Base-by-base conservation (phyloP, 352 stramenopile species). In the Globisporangium emineosum region DNA sequence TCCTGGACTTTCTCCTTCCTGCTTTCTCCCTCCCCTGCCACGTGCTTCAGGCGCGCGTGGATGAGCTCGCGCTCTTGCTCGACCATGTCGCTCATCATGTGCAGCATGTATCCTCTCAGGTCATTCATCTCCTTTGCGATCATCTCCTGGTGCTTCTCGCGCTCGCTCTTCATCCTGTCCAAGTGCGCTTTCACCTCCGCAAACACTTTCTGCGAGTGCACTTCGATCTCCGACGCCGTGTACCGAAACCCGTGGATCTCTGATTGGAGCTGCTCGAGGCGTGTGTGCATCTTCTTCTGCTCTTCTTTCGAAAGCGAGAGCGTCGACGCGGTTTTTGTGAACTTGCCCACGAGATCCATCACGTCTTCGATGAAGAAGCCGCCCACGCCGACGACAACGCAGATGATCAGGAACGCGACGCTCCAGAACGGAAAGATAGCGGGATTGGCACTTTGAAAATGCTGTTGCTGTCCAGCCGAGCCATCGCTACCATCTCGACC, bases 101-200 rank as follows among this genome's bases (percentile, higher is more conserved):
- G 58, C 17, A 85, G 60, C 50, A 89, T 75, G n/a, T 84, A 76
- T 3, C 61, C 58, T 25, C 81, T 76, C 40, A 91, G 56, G 35
- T 79, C 66, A 69, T 81, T 72, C 81, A 91, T 91, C 63, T 91
- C 81, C n/a, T 64, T 73, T 10, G 78, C 57, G 64, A 91, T 79
- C 62, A 79, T 77, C n/a, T 79, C 45, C 53, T 89, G 79, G 62
- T 91, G 78, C 45, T 68, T 72, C 64, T 82, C 70, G 25, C 83
- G 77, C 62, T 88, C 74, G 5, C 59, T 30, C 35, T 73, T 72
- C 74, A 89, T 87, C 23, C 67, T 73, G 35, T 70, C 58, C 54
- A 89, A 70, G 47, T 88, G 70, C 5, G 60, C 45, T 5, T 73
- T 68, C 61, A 90, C 62, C 27, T 89, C 79, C 2, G 76, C 66